These are phyloP conservation scores for Cercospora brassicicola DNA, from an alignment of 2,329 filamentous ascomycete genomes.

Conservation along the genomic window DNA sequence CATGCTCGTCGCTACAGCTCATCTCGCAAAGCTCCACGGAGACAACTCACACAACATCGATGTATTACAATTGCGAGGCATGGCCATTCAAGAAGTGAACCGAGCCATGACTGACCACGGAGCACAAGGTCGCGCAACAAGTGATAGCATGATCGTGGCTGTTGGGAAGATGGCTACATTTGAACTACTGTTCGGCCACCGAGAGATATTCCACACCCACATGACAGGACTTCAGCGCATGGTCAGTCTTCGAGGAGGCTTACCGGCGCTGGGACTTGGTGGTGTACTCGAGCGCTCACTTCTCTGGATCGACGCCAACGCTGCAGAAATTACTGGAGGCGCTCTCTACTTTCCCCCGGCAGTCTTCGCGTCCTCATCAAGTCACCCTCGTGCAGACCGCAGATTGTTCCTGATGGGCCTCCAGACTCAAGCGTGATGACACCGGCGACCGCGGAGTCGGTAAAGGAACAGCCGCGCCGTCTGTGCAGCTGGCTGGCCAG, in stretches of 20 bases:
- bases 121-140: conserved; percentile 31
- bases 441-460: not conserved
- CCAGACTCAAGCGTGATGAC: conserved; percentile 1
- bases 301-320: conserved; percentile 50
- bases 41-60: conserved; percentile 38
- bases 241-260: conserved; percentile 49
- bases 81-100: conserved; percentile 50
- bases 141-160: conserved; percentile 50
- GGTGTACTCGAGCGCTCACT: conserved; percentile 51
- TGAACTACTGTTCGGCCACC: conserved; percentile 53
- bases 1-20: conserved; percentile 46
- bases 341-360: conserved; percentile 35
- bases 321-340: conserved; percentile 29
- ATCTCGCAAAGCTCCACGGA: conserved; percentile 41
- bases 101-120: conserved; percentile 38
- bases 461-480: not conserved
- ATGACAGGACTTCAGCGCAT: conserved; percentile 50
- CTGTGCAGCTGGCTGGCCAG: not conserved
- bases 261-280: conserved; percentile 46
- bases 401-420: conserved; percentile 25
- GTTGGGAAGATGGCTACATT: conserved; percentile 56
- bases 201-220: conserved; percentile 48
- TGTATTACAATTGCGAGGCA: conserved; percentile 47
- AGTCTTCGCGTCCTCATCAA: conserved; percentile 21
- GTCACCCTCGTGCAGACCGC: conserved; percentile 24